These are phyloP conservation scores for Ananas comosus DNA, from an alignment of 176 grass and related monocot genomes.

Conservation along the genomic window DNA sequence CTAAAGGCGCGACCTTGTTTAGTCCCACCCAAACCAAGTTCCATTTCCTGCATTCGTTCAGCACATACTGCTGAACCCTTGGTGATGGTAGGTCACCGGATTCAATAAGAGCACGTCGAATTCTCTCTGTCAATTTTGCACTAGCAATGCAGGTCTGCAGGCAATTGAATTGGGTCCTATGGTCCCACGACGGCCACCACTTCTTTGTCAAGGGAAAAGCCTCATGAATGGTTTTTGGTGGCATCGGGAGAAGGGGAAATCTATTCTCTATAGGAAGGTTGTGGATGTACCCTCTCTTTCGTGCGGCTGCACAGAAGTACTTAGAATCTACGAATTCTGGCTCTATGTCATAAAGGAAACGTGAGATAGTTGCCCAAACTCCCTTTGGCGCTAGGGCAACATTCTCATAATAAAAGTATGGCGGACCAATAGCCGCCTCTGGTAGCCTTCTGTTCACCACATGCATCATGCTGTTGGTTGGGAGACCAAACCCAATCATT, in stretches of 20 bases:
- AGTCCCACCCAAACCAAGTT: conserved; percentile 76
- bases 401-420: conserved; percentile 86
- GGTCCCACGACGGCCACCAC: conserved; percentile 87
- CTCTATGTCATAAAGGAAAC: conserved; percentile 53
- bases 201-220: conserved; percentile 45
- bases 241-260: conserved; percentile 34
- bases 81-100: conserved; percentile 26
- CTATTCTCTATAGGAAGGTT: conserved; percentile 61
- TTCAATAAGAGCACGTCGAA: conserved; percentile 23
- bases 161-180: conserved; percentile 70
- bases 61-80: conserved; percentile 38
- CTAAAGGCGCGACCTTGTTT: conserved; percentile 64
- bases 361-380: conserved; percentile 53
- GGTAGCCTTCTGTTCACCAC: conserved; percentile 27
- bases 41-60: conserved; percentile 71
- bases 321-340: conserved; percentile 87
- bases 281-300: conserved; percentile 76
- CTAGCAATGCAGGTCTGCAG: conserved; percentile 58
- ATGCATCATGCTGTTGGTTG: conserved; percentile 18
- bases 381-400: conserved; percentile 68
- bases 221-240: conserved; percentile 51
- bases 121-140: conserved; percentile 43
- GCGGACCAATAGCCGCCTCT: conserved; percentile 46
- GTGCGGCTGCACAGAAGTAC: conserved; percentile 49
- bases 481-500: conserved; percentile 67